Evolutionary conservation across 1,139 yeast species (phyloP).

Genomic region (Chernovozyma aurita): DNA sequence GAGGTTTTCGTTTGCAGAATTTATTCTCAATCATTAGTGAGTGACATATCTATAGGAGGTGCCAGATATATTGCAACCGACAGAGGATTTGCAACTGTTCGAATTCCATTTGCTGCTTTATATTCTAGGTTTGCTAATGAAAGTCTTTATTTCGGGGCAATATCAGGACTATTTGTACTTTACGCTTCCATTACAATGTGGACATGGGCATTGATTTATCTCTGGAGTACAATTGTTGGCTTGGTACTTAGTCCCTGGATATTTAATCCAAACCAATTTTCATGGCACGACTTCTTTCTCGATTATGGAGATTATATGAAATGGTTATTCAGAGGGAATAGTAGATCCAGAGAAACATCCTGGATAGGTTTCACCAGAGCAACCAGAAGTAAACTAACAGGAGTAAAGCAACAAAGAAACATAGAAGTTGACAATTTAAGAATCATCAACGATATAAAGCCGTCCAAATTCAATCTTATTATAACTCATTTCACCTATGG

Average conservation of each 20-base stretch:
- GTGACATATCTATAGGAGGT: slow-evolving; percentile 48
- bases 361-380: slow-evolving; percentile 39
- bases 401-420: slow-evolving; percentile 31
- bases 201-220: slow-evolving; percentile 41
- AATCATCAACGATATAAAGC: slow-evolving; percentile 31
- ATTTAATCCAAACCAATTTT: slow-evolving; percentile 50
- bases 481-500: slow-evolving; percentile 28
- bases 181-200: slow-evolving; percentile 46
- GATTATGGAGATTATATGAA: slow-evolving; percentile 39
- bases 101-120: slow-evolving; percentile 40
- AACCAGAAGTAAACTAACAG: slow-evolving; percentile 40
- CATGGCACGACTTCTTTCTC: slow-evolving; percentile 44
- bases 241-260: slow-evolving; percentile 45
- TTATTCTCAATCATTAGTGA: slow-evolving; percentile 45
- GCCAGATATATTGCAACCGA: slow-evolving; percentile 55
- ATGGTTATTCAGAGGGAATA: slow-evolving; percentile 47
- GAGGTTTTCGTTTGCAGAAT: slow-evolving; percentile 51
- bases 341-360: slow-evolving; percentile 22
- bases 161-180: slow-evolving; percentile 33
- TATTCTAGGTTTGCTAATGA: slow-evolving; percentile 46
- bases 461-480: slow-evolving; percentile 34
- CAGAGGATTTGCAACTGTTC: slow-evolving; percentile 48
- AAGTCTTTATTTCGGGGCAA: slow-evolving; percentile 42
- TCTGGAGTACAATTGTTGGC: slow-evolving; percentile 46
- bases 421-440: slow-evolving; percentile 18